Evolutionary conservation across 495 filamentous ascomycete genomes (phyloP).

Genomic region (Thermothielavioides terrestris): DNA sequence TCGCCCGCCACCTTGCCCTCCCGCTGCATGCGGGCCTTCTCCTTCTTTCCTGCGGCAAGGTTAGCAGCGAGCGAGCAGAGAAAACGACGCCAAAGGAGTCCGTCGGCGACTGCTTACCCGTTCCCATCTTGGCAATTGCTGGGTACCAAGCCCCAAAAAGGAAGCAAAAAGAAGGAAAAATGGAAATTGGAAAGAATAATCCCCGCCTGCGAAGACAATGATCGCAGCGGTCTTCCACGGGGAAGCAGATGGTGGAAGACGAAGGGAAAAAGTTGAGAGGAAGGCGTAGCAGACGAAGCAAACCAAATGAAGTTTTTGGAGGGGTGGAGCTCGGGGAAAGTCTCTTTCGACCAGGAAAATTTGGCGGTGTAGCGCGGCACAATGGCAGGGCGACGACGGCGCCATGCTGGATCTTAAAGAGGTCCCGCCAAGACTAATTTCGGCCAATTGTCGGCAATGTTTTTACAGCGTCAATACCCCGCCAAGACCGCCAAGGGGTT

Average conservation of each 20-base stretch:
- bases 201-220: constrained; percentile 19
- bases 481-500: too few species aligned
- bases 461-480: too few species aligned
- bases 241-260: constrained; percentile 17
- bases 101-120: constrained; percentile 32
- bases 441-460: too few species aligned
- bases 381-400: not conserved
- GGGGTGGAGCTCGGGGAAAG: constrained; percentile 21
- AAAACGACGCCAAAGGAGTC: not conserved
- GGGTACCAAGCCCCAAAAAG: constrained; percentile 6
- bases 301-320: constrained; percentile 21
- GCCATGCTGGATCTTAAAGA: too few species aligned
- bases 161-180: not conserved
- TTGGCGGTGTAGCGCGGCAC: constrained; percentile 22
- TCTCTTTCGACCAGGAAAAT: constrained; percentile 6
- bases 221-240: constrained; percentile 16
- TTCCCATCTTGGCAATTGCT: constrained; percentile 60
- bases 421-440: too few species aligned
- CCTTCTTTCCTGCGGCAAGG: constrained; percentile 65
- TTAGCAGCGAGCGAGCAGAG: constrained; percentile 2
- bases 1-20: constrained; percentile 78
- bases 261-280: constrained; percentile 13
- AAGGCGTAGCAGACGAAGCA: not conserved
- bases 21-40: constrained; percentile 64
- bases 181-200: constrained; percentile 8